Percentiles rank a stretch among this genome's conserved stretches.
These are phyloP conservation scores for Vaccinium corymbosum DNA, from an alignment of 148 eudicot species.

Conservation along the genomic window DNA sequence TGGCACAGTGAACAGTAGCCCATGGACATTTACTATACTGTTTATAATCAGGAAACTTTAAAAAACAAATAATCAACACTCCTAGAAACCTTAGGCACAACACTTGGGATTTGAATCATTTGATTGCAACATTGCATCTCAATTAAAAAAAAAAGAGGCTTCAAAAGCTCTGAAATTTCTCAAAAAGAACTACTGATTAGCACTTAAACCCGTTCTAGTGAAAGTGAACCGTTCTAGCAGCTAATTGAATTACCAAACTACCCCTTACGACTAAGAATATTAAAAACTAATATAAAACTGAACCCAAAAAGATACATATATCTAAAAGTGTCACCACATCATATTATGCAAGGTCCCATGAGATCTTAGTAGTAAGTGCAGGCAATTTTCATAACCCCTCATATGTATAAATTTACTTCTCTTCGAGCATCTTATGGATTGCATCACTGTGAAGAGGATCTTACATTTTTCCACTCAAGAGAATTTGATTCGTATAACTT, in stretches of 20 bases:
- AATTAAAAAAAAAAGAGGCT: neutral
- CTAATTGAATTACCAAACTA: no score
- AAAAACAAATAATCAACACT: neutral
- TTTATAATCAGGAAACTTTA: neutral
- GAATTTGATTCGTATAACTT: neutral
- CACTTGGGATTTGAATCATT: neutral
- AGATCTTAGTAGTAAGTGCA: neutral
- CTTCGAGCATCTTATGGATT: neutral
- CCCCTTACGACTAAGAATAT: neutral
- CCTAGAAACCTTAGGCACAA: neutral
- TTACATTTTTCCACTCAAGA: neutral
- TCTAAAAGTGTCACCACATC: neutral
- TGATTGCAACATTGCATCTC: neutral
- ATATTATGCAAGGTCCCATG: neutral
- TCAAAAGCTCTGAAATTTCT: neutral
- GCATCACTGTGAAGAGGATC: neutral
- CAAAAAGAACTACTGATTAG: neutral
- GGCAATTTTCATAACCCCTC: neutral
- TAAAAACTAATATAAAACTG: neutral
- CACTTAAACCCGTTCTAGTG: neutral
- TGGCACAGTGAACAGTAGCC: neutral
- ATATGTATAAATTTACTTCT: no score
- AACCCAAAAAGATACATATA: neutral
- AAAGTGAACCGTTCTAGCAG: no score
- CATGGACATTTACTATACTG: neutral